Percentiles rank a stretch among this genome's conserved stretches.
These are phyloP conservation scores for Leptographium lundbergii DNA, from an alignment of 2,329 filamentous ascomycete genomes.

Conservation along the genomic window DNA sequence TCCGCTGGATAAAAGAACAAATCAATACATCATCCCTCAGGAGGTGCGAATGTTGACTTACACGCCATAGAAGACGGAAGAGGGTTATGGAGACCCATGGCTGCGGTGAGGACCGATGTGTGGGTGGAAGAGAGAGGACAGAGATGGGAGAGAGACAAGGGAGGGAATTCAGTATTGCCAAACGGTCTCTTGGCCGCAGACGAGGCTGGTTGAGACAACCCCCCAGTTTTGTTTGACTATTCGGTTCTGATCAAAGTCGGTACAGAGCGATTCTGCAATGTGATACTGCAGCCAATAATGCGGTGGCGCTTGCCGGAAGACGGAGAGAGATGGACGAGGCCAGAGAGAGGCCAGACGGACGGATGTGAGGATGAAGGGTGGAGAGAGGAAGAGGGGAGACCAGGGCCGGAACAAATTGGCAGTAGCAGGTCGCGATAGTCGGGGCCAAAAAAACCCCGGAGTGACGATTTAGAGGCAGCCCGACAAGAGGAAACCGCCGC, in stretches of 20 bases:
- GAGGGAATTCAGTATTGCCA: neutral
- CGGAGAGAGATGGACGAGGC: neutral
- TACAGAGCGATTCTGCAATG: neutral
- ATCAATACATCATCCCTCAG: neutral
- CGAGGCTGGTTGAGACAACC: neutral
- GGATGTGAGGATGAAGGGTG: neutral
- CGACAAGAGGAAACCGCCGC: too few species aligned
- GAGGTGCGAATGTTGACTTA: slow-evolving; percentile 30
- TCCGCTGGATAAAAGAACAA: slow-evolving; percentile 50
- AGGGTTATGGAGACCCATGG: slow-evolving; percentile 54
- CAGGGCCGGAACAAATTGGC: neutral
- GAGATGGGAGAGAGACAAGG: neutral
- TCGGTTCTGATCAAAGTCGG: neutral
- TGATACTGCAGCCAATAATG: neutral
- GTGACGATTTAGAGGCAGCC: too few species aligned
- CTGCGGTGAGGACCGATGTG: neutral
- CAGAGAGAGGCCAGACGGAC: neutral
- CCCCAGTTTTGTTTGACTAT: neutral
- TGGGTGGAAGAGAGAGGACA: neutral
- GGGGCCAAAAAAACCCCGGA: neutral
- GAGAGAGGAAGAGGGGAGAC: neutral
- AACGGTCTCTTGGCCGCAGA: neutral
- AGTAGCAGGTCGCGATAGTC: neutral
- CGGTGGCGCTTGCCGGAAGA: neutral
- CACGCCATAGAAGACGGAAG: slow-evolving; percentile 55